Evolutionary conservation across 345 rosid species (phyloP).

Genomic region (Trapa bicornis): DNA sequence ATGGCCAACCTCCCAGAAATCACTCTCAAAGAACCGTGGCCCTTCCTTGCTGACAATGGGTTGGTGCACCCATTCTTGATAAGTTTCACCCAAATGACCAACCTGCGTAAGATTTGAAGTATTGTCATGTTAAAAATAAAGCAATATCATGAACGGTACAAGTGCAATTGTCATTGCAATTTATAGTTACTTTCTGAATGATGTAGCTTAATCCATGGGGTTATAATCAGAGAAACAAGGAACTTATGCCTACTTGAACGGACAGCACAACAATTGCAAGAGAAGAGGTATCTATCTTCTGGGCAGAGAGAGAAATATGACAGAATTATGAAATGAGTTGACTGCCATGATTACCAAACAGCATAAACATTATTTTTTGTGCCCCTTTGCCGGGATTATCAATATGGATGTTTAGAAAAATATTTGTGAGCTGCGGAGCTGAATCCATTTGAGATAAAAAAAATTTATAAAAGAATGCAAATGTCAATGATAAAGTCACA

Average conservation of each 20-base stretch:
- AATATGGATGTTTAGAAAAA: no score
- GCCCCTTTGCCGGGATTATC: no score
- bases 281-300: not conserved
- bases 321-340: not conserved
- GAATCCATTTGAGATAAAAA: not conserved
- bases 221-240: not conserved
- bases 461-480: not conserved
- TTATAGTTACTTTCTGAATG: no score
- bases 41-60: conserved; percentile 86
- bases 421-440: not conserved
- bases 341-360: not conserved
- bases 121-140: conserved; percentile 1
- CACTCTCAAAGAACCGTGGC: conserved; percentile 83
- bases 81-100: conserved; percentile 92
- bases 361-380: not conserved
- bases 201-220: not conserved
- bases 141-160: not conserved
- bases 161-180: not conserved
- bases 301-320: not conserved
- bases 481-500: not conserved
- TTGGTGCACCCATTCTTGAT: conserved; percentile 97
- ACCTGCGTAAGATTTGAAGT: conserved; percentile 36
- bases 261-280: not conserved
- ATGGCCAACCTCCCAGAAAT: conserved; percentile 69
- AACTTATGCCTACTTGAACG: not conserved